Percentiles rank a stretch among this genome's conserved stretches.
phyloP scores from a whole-genome alignment of 1,139 yeast genomes.

The Kurtzmaniella natalensis region DNA sequence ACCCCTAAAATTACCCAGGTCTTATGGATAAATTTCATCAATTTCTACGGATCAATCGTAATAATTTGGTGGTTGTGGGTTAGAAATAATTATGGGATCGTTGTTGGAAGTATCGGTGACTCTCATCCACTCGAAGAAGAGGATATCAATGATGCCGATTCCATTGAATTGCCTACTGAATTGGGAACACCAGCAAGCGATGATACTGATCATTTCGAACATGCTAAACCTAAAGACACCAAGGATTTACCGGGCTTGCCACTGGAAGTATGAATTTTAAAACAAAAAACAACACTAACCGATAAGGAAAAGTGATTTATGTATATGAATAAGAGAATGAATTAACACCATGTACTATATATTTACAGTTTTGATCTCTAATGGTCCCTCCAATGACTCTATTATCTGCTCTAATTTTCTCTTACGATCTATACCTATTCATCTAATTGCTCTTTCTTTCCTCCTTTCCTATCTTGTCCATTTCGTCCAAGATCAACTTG shows the following conservation, averaged over 20 bases:
- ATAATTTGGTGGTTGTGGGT: not conserved
- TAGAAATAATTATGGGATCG: slow-evolving; percentile 1
- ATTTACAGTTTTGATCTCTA: slow-evolving; percentile 3
- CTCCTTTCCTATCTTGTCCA: slow-evolving; percentile 14
- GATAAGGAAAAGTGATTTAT: too few species aligned
- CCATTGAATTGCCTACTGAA: not conserved
- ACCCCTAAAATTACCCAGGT: not conserved
- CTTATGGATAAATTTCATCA: not conserved
- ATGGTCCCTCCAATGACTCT: too few species aligned
- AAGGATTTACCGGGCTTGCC: too few species aligned
- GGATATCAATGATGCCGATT: not conserved
- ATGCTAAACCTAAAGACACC: too few species aligned
- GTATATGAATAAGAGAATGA: too few species aligned
- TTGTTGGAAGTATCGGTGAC: not conserved
- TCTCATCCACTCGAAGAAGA: not conserved
- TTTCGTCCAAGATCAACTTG: slow-evolving; percentile 34
- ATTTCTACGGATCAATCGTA: not conserved
- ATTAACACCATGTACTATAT: too few species aligned
- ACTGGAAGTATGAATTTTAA: too few species aligned
- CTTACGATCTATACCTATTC: not conserved
- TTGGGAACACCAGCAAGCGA: not conserved
- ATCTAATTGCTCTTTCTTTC: not conserved
- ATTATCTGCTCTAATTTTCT: too few species aligned
- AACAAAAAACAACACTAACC: too few species aligned
- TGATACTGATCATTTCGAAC: too few species aligned